A percentile compares a stretch with the other conserved stretches of the same genome.
Evolutionary conservation across 192 early-diverging fungal species (phyloP).

Genomic region (Umbelopsis vinacea): DNA sequence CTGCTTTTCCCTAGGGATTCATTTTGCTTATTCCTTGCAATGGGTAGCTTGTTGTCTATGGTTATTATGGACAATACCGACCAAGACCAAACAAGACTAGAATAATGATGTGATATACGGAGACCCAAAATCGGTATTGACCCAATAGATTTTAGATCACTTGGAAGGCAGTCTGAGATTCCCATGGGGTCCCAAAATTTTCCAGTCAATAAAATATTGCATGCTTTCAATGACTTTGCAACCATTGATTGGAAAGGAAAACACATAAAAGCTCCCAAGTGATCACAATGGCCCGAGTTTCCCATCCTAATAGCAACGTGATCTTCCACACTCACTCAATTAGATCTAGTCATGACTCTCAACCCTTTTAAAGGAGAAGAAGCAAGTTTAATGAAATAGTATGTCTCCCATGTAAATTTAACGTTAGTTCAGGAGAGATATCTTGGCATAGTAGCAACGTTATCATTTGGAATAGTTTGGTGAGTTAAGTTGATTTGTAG

Average conservation of each 20-base stretch:
- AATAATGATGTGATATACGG: neutral
- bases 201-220: neutral
- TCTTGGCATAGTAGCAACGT: too few species aligned
- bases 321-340: too few species aligned
- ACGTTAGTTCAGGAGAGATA: too few species aligned
- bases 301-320: too few species aligned
- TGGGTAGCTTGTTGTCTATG: neutral
- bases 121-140: constrained; percentile 1
- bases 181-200: neutral
- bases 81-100: constrained; percentile 21
- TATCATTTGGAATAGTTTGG: neutral
- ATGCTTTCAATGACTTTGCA: too few species aligned
- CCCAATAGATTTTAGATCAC: constrained; percentile 11
- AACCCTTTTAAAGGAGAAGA: too few species aligned
- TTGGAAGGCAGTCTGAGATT: neutral
- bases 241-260: neutral
- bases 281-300: too few species aligned
- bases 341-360: too few species aligned
- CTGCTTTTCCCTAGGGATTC: neutral
- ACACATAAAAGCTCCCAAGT: neutral
- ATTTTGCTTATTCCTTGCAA: neutral
- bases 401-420: too few species aligned
- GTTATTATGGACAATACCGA: neutral
- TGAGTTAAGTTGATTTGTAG: neutral
- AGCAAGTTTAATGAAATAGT: too few species aligned